phyloP scores from a whole-genome alignment of 2,329 filamentous ascomycete genomes.

The Lasiodiplodia theobromae region DNA sequence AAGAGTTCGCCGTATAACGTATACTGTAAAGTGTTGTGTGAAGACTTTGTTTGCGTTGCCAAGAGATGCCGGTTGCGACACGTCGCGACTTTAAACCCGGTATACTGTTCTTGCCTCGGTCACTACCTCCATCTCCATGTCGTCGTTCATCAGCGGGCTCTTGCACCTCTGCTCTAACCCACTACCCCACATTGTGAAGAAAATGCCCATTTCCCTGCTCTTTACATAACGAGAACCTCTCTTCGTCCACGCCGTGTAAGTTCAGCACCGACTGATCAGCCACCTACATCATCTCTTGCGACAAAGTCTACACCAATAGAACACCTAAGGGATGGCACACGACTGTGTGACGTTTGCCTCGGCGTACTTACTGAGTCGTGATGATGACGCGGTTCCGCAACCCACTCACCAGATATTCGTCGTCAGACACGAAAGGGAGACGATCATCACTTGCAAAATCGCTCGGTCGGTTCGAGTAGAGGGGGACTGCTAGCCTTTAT shows the following conservation, averaged over 20 bases:
- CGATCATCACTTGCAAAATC: background rate
- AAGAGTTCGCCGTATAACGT: too few relatives aligned
- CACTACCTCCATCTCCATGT: too few relatives aligned
- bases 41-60: too few relatives aligned
- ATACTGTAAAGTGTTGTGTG: too few relatives aligned
- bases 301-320: background rate
- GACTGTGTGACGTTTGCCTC: conserved; percentile 16
- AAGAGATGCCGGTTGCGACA: too few relatives aligned
- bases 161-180: background rate
- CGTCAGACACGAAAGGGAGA: background rate
- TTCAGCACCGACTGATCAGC: background rate
- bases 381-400: conserved; percentile 1
- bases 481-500: background rate
- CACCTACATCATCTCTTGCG: background rate
- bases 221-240: background rate
- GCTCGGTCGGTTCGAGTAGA: conserved; percentile 10
- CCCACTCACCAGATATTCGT: background rate
- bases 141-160: background rate
- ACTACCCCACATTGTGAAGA: background rate
- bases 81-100: too few relatives aligned
- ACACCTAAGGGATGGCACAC: background rate
- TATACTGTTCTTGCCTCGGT: too few relatives aligned
- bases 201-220: background rate
- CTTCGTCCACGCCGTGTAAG: background rate
- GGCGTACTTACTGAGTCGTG: conserved; percentile 3